Percentiles rank a stretch among this genome's conserved stretches.
phyloP scores from a whole-genome alignment of 163 green algal species.

The Scenedesmus sp. region DNA sequence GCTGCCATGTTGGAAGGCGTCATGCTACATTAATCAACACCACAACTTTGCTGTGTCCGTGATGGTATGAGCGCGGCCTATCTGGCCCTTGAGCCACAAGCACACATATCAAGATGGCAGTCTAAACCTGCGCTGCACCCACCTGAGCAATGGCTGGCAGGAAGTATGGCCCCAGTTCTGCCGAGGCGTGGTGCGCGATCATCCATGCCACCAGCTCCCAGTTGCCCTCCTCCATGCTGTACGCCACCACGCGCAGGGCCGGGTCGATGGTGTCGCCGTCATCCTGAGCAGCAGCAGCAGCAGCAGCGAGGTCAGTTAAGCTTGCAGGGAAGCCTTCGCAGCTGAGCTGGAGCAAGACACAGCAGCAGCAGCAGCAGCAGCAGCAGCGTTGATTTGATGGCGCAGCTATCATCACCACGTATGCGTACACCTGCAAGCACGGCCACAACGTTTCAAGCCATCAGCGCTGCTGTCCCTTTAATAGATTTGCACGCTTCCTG shows the following conservation, averaged over 20 bases:
- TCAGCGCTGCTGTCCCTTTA: no score
- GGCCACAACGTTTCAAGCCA: no score
- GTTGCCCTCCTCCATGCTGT: constrained; percentile 34
- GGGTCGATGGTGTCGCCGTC: constrained; percentile 19
- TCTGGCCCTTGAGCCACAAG: no score
- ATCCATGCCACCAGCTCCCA: constrained; percentile 40
- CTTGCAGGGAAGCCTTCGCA: background rate
- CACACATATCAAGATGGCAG: background rate
- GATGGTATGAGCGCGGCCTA: background rate
- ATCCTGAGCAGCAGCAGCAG: constrained; percentile 22
- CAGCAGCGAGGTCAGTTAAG: background rate
- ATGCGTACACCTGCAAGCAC: no score
- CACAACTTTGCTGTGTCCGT: background rate
- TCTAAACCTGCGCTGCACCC: background rate
- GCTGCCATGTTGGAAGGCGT: no score
- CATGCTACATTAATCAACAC: background rate
- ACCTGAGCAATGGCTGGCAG: constrained; percentile 50
- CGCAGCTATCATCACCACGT: background rate
- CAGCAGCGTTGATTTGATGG: background rate
- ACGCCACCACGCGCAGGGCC: constrained; percentile 38
- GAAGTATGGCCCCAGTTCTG: constrained; percentile 49
- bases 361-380: background rate
- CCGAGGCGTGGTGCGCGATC: background rate
- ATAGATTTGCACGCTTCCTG: no score
- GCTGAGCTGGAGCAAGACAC: background rate